Percentiles rank a stretch among this genome's conserved stretches.
phyloP scores from a whole-genome alignment of 768 basidiomycete species.

The Termitomyces sp. region DNA sequence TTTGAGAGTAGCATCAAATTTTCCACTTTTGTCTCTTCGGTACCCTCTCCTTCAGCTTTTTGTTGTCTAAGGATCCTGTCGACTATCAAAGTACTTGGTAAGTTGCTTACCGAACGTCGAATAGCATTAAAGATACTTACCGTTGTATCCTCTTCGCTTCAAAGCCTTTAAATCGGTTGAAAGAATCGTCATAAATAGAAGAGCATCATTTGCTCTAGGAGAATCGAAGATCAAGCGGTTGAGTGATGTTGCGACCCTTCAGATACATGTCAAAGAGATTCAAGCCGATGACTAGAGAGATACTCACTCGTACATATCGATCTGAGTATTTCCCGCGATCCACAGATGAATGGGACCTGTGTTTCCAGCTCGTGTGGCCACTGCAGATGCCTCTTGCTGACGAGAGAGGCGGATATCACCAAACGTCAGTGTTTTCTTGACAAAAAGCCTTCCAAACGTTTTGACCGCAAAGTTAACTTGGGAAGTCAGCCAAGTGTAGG shows the following conservation, averaged over 20 bases:
- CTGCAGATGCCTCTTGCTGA: slow-evolving; percentile 72
- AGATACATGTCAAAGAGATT: not conserved
- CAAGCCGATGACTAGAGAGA: not conserved
- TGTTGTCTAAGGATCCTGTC: slow-evolving; percentile 90
- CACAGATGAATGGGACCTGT: slow-evolving; percentile 66
- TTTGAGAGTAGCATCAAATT: slow-evolving; percentile 27
- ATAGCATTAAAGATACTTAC: slow-evolving; percentile 28
- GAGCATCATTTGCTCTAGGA: slow-evolving; percentile 80
- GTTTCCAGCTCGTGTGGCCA: slow-evolving; percentile 49
- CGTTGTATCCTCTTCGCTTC: slow-evolving; percentile 83
- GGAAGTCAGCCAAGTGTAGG: slow-evolving; percentile 63
- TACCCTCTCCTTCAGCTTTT: slow-evolving; percentile 57
- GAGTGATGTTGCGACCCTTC: slow-evolving; percentile 80
- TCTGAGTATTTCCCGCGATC: slow-evolving; percentile 68
- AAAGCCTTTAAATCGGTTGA: slow-evolving; percentile 85
- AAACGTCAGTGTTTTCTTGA: slow-evolving; percentile 58
- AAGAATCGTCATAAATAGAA: slow-evolving; percentile 91
- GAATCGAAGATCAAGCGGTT: slow-evolving; percentile 77
- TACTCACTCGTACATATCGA: slow-evolving; percentile 92
- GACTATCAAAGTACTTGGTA: slow-evolving; percentile 40
- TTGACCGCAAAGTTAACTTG: slow-evolving; percentile 68
- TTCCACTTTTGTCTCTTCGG: slow-evolving; percentile 40
- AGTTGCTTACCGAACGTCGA: not conserved
- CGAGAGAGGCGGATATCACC: slow-evolving; percentile 47
- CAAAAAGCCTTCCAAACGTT: slow-evolving; percentile 58